Percentiles rank a stretch among this genome's conserved stretches.
phyloP scores from a whole-genome alignment of 805 yeast genomes.

The Candida koratica region DNA sequence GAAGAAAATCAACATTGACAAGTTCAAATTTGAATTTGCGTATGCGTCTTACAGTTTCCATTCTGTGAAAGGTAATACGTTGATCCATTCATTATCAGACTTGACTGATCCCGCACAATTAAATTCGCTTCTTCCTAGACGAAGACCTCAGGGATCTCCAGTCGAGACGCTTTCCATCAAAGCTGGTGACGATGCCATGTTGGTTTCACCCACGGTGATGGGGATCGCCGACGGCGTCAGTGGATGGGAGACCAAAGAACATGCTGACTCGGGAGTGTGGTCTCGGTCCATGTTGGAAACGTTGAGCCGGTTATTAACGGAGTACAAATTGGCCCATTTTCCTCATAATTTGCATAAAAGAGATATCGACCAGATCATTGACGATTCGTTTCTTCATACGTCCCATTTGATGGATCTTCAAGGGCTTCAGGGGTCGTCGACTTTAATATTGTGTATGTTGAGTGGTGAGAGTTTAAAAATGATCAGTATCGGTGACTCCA shows the following conservation, averaged over 20 bases:
- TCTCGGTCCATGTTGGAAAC: slow-evolving; percentile 51
- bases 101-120: slow-evolving; percentile 46
- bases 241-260: slow-evolving; percentile 48
- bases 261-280: slow-evolving; percentile 49
- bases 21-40: slow-evolving; percentile 41
- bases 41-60: slow-evolving; percentile 49
- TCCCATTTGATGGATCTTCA: slow-evolving; percentile 49
- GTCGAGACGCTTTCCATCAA: slow-evolving; percentile 49
- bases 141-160: slow-evolving; percentile 51
- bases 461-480: slow-evolving; percentile 44
- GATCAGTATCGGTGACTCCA: slow-evolving; percentile 52
- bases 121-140: slow-evolving; percentile 43
- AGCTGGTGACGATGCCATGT: slow-evolving; percentile 58
- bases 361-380: slow-evolving; percentile 42
- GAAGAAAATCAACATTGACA: slow-evolving; percentile 33
- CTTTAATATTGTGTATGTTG: slow-evolving; percentile 46
- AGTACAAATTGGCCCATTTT: slow-evolving; percentile 37
- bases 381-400: slow-evolving; percentile 46
- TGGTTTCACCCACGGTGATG: slow-evolving; percentile 47
- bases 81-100: slow-evolving; percentile 47
- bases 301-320: slow-evolving; percentile 42
- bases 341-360: slow-evolving; percentile 37
- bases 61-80: slow-evolving; percentile 34
- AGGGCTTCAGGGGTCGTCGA: slow-evolving; percentile 45
- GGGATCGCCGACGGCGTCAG: slow-evolving; percentile 58